Evolutionary conservation across 371 early-diverging fungal genomes (phyloP).

Genomic region (Mucor plumbeus): DNA sequence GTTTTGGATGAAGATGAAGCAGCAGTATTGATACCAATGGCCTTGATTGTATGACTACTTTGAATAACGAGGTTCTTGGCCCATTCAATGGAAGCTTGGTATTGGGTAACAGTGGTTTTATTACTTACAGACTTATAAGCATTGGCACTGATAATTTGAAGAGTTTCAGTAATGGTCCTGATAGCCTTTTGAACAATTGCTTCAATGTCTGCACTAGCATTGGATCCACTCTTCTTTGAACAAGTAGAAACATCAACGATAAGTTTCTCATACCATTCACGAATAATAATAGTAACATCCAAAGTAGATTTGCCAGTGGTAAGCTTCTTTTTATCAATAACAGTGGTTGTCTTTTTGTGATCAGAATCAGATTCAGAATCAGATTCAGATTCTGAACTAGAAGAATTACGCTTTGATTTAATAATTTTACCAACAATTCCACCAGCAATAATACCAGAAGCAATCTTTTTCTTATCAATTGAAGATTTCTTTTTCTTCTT

Average conservation of each 20-base stretch:
- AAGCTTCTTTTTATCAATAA: slow-evolving; percentile 21
- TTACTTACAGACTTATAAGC: slow-evolving; percentile 23
- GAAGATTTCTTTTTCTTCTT: slow-evolving; percentile 13
- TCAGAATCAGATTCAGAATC: slow-evolving; percentile 5
- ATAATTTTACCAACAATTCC: slow-evolving; percentile 8
- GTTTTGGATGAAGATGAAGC: slow-evolving; percentile 30
- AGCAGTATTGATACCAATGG: slow-evolving; percentile 31
- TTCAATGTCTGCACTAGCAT: slow-evolving; percentile 36
- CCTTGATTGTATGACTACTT: slow-evolving; percentile 30
- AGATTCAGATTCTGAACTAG: slow-evolving; percentile 15
- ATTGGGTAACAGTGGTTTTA: slow-evolving; percentile 24
- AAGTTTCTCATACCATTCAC: slow-evolving; percentile 38
- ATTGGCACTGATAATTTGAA: slow-evolving; percentile 24
- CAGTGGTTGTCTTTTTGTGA: slow-evolving; percentile 1
- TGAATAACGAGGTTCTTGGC: slow-evolving; percentile 31
- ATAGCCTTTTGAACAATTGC: slow-evolving; percentile 34
- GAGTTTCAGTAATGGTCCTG: slow-evolving; percentile 23
- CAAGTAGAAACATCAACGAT: slow-evolving; percentile 37
- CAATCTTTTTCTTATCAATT: slow-evolving; percentile 12
- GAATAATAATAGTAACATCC: slow-evolving; percentile 35
- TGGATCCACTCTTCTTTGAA: slow-evolving; percentile 39
- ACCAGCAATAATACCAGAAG: slow-evolving; percentile 12
- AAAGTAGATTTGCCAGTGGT: slow-evolving; percentile 11
- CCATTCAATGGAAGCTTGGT: slow-evolving; percentile 36
- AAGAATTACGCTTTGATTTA: background rate